Base-by-base conservation (phyloP, 441 rosid species). In the Bocquillonia castaneifolia region DNA sequence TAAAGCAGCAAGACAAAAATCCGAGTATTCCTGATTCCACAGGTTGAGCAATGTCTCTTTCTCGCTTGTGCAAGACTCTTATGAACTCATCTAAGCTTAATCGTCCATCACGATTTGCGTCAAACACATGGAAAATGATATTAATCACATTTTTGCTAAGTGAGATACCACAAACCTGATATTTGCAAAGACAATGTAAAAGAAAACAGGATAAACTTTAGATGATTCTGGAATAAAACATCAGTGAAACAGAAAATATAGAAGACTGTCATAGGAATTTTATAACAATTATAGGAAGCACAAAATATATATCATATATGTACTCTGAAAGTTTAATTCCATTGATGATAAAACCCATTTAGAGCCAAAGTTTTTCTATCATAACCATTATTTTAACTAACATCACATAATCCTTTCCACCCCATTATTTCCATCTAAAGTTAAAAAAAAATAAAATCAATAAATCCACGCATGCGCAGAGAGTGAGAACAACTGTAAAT, bases 121-220 rank as follows among this genome's bases (percentile, higher is more conserved):
- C 95, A 40, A 93, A 91, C 68, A 91, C 76, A 57, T 81, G 85
- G 76, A 89, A 93, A 45, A 91, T 83, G 61, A 93, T 82, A 58
- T 82, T 88, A 40, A 89, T 70, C 61, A 91, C 85, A 12, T 76
- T 88, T 51, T 86, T 85, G 0, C 88, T 74, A 69, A 93, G 74
- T 10, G 84, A 44, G 69, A 93, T 31, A 17, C 86, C 91, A 36
- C 95, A 91, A 25, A 93, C 97, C 95, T 89, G 72, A 63, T 10
- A 68, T 37, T 39, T 31, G 64, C 64, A 78, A 0, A 26, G 28
- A 57, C 20, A 36, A 23, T 23, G n/a, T 18, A 25, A 8, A 15
- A 15, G 12, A 17, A 37, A 28, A 54, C n/a, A 13, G 39, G 44
- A 36, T 37, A 56, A 59, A 22, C 20, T 42, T 60, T 25, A 59